A percentile compares a stretch with the other conserved stretches of the same genome.
Conservation (phyloP, 2,329 filamentous ascomycete species). For the Corynespora cassiicola region DNA sequence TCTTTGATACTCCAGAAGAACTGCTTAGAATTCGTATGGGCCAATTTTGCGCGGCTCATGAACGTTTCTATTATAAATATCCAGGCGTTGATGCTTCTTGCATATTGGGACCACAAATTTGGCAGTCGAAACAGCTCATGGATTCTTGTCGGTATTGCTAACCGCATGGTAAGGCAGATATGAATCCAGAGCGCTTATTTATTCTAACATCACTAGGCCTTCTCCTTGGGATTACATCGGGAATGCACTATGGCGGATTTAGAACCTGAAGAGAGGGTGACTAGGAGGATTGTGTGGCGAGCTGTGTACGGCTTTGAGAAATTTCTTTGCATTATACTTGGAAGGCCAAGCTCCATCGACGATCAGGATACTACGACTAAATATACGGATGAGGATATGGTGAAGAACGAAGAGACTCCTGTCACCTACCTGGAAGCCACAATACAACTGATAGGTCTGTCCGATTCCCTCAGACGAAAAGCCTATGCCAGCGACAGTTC, state of each 20-base stretch:
- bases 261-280: constrained; percentile 37
- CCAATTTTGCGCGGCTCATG: constrained; percentile 45
- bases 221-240: constrained; percentile 53
- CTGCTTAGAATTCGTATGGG: constrained; percentile 39
- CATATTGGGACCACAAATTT: constrained; percentile 50
- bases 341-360: constrained; percentile 32
- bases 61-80: constrained; percentile 50
- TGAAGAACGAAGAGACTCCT: constrained; percentile 23
- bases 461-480: constrained; percentile 26
- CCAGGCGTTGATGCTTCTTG: constrained; percentile 51
- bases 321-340: constrained; percentile 30
- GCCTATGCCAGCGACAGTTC: too few species aligned
- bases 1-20: constrained; percentile 25
- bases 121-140: constrained; percentile 52
- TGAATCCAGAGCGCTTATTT: background rate
- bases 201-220: constrained; percentile 32
- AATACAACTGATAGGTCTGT: constrained; percentile 20
- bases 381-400: constrained; percentile 23
- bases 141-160: constrained; percentile 49
- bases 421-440: constrained; percentile 13
- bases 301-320: constrained; percentile 33
- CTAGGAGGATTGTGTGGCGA: constrained; percentile 33
- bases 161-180: constrained; percentile 47
- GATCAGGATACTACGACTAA: constrained; percentile 29
- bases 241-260: constrained; percentile 48